These are phyloP conservation scores for Dunaliella primolecta DNA, from an alignment of 139 green algal species.

Conservation along the genomic window DNA sequence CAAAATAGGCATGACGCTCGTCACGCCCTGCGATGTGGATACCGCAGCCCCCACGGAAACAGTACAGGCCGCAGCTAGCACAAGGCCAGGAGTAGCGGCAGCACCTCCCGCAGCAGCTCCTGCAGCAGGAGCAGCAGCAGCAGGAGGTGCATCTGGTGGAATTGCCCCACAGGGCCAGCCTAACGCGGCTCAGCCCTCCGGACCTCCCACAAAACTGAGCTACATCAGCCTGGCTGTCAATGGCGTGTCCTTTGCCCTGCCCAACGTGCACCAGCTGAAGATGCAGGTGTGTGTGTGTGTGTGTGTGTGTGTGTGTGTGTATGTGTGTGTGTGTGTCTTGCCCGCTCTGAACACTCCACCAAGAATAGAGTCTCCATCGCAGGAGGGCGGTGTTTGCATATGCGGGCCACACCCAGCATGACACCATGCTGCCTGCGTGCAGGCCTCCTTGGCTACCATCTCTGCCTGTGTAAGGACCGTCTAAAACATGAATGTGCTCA, in stretches of 20 bases:
- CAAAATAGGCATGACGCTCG: constrained; percentile 18
- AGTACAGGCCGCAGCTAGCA: no score
- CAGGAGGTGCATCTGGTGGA: neutral
- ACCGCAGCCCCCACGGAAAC: neutral
- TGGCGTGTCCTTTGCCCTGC: neutral
- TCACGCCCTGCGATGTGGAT: neutral
- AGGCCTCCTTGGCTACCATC: no score
- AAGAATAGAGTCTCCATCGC: no score
- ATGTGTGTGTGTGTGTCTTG: neutral
- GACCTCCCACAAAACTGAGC: neutral
- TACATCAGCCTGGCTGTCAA: neutral
- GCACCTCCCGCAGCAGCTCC: neutral
- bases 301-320: constrained; percentile 2
- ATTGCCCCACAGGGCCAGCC: no score
- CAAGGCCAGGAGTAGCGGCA: no score
- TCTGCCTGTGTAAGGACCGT: no score
- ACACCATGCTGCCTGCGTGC: no score
- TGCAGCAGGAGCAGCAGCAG: neutral
- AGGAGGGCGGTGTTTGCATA: no score
- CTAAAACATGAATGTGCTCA: no score
- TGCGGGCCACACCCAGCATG: no score
- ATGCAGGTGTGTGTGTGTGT: neutral
- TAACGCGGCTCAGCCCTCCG: neutral
- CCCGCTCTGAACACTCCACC: no score
- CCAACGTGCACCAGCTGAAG: neutral